A percentile compares a stretch with the other conserved stretches of the same genome.
Conservation (phyloP, 2,329 filamentous ascomycete species). For the Whalleya microplaca region DNA sequence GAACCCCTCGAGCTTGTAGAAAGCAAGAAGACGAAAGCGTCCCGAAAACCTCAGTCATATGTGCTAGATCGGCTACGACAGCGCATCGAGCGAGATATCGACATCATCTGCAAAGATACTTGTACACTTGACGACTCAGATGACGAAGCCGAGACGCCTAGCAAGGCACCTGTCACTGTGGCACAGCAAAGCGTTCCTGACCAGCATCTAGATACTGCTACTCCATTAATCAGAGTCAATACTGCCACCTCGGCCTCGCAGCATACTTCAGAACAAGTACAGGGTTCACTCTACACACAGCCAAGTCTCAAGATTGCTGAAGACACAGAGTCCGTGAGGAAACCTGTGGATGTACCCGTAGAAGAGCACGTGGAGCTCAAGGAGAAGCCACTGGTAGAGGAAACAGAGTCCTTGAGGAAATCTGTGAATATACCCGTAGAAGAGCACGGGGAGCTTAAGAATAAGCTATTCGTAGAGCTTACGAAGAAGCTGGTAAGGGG, state of each 20-base stretch:
- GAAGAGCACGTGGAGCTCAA: background rate
- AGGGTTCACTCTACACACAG: constrained; percentile 2
- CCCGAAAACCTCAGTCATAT: constrained; percentile 43
- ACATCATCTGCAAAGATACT: constrained; percentile 55
- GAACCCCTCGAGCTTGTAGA: constrained; percentile 39
- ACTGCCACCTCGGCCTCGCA: constrained; percentile 5
- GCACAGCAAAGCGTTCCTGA: constrained; percentile 5
- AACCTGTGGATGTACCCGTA: background rate
- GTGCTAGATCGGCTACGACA: constrained; percentile 47
- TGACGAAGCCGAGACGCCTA: constrained; percentile 24
- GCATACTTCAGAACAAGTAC: constrained; percentile 3
- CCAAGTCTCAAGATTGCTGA: constrained; percentile 1
- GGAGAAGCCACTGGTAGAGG: no score
- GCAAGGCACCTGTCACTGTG: background rate
- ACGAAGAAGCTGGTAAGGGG: no score
- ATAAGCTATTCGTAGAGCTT: background rate
- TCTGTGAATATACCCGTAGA: background rate
- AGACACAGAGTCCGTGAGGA: constrained; percentile 3
- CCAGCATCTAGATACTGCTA: constrained; percentile 6
- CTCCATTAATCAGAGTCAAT: constrained; percentile 8
- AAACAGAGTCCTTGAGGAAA: constrained; percentile 2
- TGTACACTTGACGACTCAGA: constrained; percentile 47
- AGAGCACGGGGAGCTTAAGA: background rate
- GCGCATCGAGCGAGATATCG: constrained; percentile 52
- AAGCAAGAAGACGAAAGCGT: constrained; percentile 37